Evolutionary conservation across 257 asterid genomes (phyloP), one percentile per base, ranked within the genome.

Genomic region (Salvia miltiorrhiza): DNA sequence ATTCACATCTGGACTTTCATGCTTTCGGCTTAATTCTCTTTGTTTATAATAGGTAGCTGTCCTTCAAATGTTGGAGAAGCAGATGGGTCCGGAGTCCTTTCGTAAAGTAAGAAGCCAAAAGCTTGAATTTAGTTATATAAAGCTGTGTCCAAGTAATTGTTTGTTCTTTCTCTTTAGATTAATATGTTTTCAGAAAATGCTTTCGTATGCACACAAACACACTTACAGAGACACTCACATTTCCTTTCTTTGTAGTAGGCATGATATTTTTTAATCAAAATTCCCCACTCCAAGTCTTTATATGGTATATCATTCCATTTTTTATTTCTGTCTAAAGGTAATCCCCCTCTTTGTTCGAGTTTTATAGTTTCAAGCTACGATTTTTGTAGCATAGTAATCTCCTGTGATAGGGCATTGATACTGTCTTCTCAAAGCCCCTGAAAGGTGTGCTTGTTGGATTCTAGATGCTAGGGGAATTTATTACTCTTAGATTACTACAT

Each of bases 51-150:
- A 94, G 99, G 96, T 94, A 77, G 97, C 97, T 21, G 80, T 94
- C 71, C 96, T 94, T 72, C 99, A 94, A 80, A 94, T 94, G 97
- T 75, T 94, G 80, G 99, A 94, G 79, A 94, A 94, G 75, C 99
- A 94, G 83, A 94, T 94, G 99, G 99, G 99, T 71, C 99, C 99
- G 2, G 99, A 94, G 87, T 81, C 97, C 43, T 94, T 94, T 63
- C 92, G 99, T 49, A 94, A 90, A 83, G 99, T 94, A 82, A 76
- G 91, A 60, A 53, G 37, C 70, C 52, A 50, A 70, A 62, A 73
- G 23, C 73, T 50, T 48, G 64, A 45, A 19, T 24, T 63, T 48
- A n/a, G 8, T 59, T 64, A 24, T 57, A 12, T 55, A 19, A 54
- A 68, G 23, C 39, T 43, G 30, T 59, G 19, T 67, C 40, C 69